phyloP scores from a whole-genome alignment of 2,329 filamentous ascomycete genomes.

The Xylariales sp. region DNA sequence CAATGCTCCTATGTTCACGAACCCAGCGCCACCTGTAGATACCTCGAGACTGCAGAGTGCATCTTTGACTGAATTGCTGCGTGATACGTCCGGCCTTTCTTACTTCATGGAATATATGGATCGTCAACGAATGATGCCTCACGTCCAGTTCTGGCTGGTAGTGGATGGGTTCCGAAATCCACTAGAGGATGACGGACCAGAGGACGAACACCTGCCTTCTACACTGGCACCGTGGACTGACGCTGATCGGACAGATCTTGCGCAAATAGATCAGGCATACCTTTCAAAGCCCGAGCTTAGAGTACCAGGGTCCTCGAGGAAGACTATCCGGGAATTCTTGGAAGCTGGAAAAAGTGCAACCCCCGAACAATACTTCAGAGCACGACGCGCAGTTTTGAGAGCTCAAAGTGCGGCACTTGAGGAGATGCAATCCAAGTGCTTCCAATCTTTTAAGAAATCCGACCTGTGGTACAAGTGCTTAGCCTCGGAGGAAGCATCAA shows the following conservation, averaged over 20 bases:
- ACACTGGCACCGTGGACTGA: constrained; percentile 69
- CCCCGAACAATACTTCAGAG: constrained; percentile 74
- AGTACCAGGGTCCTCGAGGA: constrained; percentile 64
- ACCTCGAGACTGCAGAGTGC: constrained; percentile 69
- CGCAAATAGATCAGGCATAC: constrained; percentile 88
- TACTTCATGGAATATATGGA: constrained; percentile 99
- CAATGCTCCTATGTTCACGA: constrained; percentile 23
- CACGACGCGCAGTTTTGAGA: constrained; percentile 73
- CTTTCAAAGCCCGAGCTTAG: constrained; percentile 77
- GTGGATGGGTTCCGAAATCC: constrained; percentile 95
- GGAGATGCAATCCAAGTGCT: constrained; percentile 75
- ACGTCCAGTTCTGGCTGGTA: constrained; percentile 98
- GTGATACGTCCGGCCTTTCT: constrained; percentile 83
- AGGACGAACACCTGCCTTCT: constrained; percentile 59
- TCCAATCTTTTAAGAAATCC: constrained; percentile 82
- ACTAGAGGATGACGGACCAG: constrained; percentile 74
- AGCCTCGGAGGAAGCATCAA: constrained; percentile 73
- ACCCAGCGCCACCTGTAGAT: constrained; percentile 25
- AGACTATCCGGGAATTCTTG: constrained; percentile 71
- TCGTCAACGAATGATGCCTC: constrained; percentile 74
- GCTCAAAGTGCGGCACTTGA: constrained; percentile 81
- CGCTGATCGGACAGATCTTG: constrained; percentile 80
- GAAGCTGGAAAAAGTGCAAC: constrained; percentile 72
- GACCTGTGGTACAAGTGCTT: constrained; percentile 96
- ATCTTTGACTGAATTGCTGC: constrained; percentile 77